Base-by-base conservation (phyloP, 2,329 filamentous ascomycete genomes). In the Sporothrix inflata region DNA sequence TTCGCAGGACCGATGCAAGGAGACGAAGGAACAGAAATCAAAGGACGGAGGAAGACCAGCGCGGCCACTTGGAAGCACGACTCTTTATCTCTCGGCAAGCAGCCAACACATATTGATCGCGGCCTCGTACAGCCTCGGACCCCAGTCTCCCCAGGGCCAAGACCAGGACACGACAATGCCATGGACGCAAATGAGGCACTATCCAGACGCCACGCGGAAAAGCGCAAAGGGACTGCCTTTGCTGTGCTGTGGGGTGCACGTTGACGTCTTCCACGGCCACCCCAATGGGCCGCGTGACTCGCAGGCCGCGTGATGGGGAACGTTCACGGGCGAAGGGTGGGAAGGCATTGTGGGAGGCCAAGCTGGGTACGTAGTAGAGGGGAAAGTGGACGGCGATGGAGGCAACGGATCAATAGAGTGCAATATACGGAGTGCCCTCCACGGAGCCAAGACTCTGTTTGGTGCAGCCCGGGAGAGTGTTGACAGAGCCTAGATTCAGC, bases 401-500 rank as follows among this genome's bases (percentile, higher is more conserved):
- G 57, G 21, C 57, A 16, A 61, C 21, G 12, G 34, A 21, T 6
- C 21, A 21, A 61, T 61, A 61, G 57, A 61, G 57, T 24, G 57
- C 57, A 61, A 40, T 61, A 61, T 61, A 7, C 57, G 57, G 57
- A 61, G 57, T 21, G 21, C 57, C 57, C 30, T 40, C 16, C 16
- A 40, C 57, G 57, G 57, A 40, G 57, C 16, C 30, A 61, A 61
- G 16, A 21, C 57, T 38, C 34, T 38, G 55, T 60, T 40, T 61
- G 7, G 57, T 61, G 57, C 57, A 61, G 57, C 30, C 57, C 8
- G 57, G 55, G 55, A 60, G 55, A 60, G 55, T 11, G 60, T 19
- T 4, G 12, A 27, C 21, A n/a, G 34, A 40, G 47, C n/a, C 49
- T 19, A 49, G 69, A 70, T 70, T 63, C 63, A 70, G 69, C 55